Evolutionary conservation across 176 grass and related monocot species (phyloP).

Genomic region (Rhynchospora tenuis): DNA sequence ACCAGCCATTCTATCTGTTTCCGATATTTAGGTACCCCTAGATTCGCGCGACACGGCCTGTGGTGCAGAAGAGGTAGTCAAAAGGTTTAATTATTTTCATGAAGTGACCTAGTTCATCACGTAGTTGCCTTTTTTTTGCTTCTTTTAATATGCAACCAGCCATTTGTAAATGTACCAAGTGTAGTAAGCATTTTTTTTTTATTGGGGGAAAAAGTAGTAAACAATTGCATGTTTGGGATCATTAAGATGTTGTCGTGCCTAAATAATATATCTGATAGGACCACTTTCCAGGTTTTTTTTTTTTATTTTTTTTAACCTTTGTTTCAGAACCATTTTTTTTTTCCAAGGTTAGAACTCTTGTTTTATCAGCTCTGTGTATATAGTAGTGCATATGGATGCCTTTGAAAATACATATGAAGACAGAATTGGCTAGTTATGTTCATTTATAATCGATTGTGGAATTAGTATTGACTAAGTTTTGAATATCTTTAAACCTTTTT

Average conservation of each 20-base stretch:
- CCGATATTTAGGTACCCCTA: too few species aligned
- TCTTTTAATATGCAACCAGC: too few species aligned
- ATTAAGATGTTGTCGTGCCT: not conserved
- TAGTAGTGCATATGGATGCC: not conserved
- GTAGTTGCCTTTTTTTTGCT: too few species aligned
- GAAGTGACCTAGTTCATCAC: too few species aligned
- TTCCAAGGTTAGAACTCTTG: not conserved
- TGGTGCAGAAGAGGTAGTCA: too few species aligned
- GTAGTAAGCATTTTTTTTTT: too few species aligned
- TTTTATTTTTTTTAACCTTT: not conserved
- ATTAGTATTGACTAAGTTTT: not conserved
- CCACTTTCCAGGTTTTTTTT: not conserved
- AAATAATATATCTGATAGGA: not conserved
- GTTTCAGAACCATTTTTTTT: not conserved
- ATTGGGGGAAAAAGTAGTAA: too few species aligned
- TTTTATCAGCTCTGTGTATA: not conserved
- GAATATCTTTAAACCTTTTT: not conserved
- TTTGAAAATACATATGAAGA: not conserved
- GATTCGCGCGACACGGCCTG: too few species aligned
- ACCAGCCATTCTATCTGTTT: too few species aligned
- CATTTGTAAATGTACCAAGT: not conserved
- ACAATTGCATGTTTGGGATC: not conserved
- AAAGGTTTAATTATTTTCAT: too few species aligned
- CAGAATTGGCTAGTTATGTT: not conserved
- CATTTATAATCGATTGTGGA: not conserved